Evolutionary conservation across 2,329 filamentous ascomycete species (phyloP).

Genomic region (Leptosphaerulina australis): DNA sequence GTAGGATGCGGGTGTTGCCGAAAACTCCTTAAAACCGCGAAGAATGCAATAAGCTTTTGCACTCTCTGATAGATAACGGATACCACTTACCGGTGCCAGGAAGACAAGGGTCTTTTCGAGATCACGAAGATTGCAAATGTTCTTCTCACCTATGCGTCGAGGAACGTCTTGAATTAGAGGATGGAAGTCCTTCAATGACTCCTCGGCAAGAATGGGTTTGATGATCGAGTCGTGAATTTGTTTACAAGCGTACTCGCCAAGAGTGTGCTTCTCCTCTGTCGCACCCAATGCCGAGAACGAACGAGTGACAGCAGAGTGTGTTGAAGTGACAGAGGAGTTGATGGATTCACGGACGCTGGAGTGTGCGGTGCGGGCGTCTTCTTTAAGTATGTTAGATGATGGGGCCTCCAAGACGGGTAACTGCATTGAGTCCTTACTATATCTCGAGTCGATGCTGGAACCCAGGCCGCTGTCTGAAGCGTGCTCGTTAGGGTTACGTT

Average conservation of each 20-base stretch:
- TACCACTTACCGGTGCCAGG: constrained; percentile 86
- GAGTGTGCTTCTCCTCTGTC: constrained; percentile 57
- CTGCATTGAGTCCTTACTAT: constrained; percentile 44
- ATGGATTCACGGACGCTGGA: constrained; percentile 44
- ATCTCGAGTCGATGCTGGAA: constrained; percentile 69
- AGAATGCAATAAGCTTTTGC: constrained; percentile 70
- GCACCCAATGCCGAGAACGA: constrained; percentile 51
- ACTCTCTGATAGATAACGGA: constrained; percentile 59
- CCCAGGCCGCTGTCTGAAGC: constrained; percentile 88
- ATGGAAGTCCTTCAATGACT: constrained; percentile 78
- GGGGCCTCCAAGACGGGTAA: constrained; percentile 24
- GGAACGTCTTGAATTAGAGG: constrained; percentile 79
- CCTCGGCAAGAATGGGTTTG: constrained; percentile 73
- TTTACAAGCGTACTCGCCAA: constrained; percentile 73
- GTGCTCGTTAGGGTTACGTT: constrained; percentile 63
- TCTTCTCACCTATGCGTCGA: constrained; percentile 77
- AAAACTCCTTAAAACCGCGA: constrained; percentile 72
- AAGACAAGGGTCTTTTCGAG: constrained; percentile 92
- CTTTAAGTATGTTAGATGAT: constrained; percentile 46
- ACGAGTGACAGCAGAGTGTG: constrained; percentile 52
- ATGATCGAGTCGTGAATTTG: constrained; percentile 82
- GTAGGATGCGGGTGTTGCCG: constrained; percentile 73
- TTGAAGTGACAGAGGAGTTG: constrained; percentile 46
- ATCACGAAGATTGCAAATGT: constrained; percentile 89
- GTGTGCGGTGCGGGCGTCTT: constrained; percentile 35